Conservation (phyloP, 106 monocot genomes). For the Allium fistulosum region DNA sequence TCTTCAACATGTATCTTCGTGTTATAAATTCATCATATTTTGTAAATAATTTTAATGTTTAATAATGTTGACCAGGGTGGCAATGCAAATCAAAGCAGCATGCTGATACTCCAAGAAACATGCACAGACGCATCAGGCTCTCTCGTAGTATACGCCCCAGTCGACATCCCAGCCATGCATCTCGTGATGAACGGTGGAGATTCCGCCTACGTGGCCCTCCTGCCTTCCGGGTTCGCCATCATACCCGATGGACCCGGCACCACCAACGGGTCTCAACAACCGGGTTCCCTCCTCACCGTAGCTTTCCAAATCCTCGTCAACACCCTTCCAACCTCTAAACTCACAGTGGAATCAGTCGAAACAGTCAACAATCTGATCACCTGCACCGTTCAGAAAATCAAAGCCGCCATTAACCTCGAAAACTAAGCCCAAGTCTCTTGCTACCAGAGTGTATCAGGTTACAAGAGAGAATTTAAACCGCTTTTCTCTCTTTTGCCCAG, state of each 20-base stretch:
- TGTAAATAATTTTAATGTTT: too few species aligned
- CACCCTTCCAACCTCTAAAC: slow-evolving; percentile 41
- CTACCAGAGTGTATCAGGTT: not conserved
- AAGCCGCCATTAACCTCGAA: slow-evolving; percentile 21
- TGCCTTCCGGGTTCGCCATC: slow-evolving; percentile 64
- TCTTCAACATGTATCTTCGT: too few species aligned
- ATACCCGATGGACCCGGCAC: slow-evolving; percentile 24
- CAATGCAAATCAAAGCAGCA: slow-evolving; percentile 40
- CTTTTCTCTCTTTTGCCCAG: not conserved
- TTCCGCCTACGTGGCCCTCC: slow-evolving; percentile 54
- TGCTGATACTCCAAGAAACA: slow-evolving; percentile 74
- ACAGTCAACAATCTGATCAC: slow-evolving; percentile 68
- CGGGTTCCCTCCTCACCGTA: slow-evolving; percentile 55
- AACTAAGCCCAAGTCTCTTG: not conserved
- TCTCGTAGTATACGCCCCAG: slow-evolving; percentile 69
- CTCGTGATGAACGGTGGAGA: slow-evolving; percentile 74
- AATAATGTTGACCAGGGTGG: slow-evolving; percentile 19
- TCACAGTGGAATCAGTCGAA: slow-evolving; percentile 57
- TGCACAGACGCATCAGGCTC: slow-evolving; percentile 56
- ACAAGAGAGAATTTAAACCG: not conserved
- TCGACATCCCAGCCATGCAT: slow-evolving; percentile 68
- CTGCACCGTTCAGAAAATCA: slow-evolving; percentile 66
- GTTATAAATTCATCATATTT: too few species aligned
- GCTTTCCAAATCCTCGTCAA: slow-evolving; percentile 76
- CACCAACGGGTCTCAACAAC: not conserved